Evolutionary conservation across 2,329 filamentous ascomycete genomes (phyloP).

Genomic region (Neofusicoccum ribis): DNA sequence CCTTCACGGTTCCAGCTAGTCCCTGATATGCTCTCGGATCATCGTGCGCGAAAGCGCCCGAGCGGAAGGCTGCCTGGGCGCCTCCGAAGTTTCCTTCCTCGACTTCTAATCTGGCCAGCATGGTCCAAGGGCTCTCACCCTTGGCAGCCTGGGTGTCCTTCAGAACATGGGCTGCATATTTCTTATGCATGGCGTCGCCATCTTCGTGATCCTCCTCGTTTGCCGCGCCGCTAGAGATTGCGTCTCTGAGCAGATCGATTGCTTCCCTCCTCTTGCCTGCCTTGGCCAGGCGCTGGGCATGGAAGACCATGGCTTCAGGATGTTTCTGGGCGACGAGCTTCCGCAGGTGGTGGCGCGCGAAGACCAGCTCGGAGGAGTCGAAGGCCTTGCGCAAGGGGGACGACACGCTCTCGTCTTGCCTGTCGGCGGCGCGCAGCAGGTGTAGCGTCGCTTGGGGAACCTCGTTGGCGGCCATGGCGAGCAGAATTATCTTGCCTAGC

Average conservation of each 20-base stretch:
- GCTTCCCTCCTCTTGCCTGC: not conserved
- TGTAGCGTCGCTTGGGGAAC: not conserved
- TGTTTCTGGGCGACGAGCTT: not conserved
- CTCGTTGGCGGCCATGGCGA: not conserved
- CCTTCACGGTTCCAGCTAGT: conserved; percentile 28
- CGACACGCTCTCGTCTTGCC: not conserved
- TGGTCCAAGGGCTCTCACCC: not conserved
- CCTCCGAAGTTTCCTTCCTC: conserved; percentile 5
- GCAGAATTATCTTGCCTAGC: not conserved
- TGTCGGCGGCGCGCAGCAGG: not conserved
- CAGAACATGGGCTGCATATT: not conserved
- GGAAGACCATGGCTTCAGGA: not conserved
- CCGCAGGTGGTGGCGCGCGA: not conserved
- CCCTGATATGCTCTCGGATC: conserved; percentile 46
- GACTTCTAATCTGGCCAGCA: not conserved
- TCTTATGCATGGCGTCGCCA: not conserved
- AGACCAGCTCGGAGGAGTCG: not conserved
- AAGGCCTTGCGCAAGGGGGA: not conserved
- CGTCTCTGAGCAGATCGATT: not conserved
- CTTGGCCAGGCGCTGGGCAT: not conserved
- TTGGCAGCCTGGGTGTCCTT: not conserved
- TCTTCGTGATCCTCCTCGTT: not conserved
- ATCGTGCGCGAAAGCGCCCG: conserved; percentile 41
- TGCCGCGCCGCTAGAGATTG: not conserved
- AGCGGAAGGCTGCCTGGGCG: conserved; percentile 35